phyloP scores from a whole-genome alignment of 768 basidiomycete genomes.

The Termitomyces sp. region DNA sequence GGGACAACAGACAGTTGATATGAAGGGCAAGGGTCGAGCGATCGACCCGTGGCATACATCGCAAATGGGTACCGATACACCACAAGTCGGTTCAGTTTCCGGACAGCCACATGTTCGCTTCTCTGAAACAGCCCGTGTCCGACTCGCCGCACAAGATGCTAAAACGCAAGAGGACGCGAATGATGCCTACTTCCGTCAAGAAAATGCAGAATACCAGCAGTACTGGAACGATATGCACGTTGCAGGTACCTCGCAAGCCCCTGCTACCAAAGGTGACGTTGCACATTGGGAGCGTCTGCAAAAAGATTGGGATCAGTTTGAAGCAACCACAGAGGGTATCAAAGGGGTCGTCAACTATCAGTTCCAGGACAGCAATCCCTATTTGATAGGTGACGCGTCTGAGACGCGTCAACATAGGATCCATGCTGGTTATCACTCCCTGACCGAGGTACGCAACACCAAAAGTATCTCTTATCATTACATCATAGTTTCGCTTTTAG shows the following conservation, averaged over 20 bases:
- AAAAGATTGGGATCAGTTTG: slow-evolving; percentile 75
- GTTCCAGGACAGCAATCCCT: slow-evolving; percentile 78
- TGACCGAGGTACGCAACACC: slow-evolving; percentile 34
- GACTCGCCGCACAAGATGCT: background rate
- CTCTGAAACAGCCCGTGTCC: slow-evolving; percentile 3
- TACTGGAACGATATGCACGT: slow-evolving; percentile 35
- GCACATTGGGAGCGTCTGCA: slow-evolving; percentile 64
- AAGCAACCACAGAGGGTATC: slow-evolving; percentile 66
- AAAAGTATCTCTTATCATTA: slow-evolving; percentile 1
- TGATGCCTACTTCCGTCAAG: slow-evolving; percentile 66
- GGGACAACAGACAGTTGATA: slow-evolving; percentile 29
- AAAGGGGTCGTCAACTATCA: slow-evolving; percentile 51
- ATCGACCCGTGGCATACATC: slow-evolving; percentile 17
- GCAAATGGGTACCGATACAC: slow-evolving; percentile 2
- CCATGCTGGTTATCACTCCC: slow-evolving; percentile 28
- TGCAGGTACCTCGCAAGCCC: slow-evolving; percentile 9
- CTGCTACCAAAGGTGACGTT: slow-evolving; percentile 20
- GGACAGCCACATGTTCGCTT: slow-evolving; percentile 2
- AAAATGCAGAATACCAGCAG: slow-evolving; percentile 61
- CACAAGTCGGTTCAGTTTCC: slow-evolving; percentile 8
- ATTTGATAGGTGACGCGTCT: slow-evolving; percentile 56
- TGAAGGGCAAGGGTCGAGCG: slow-evolving; percentile 69
- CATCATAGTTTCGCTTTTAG: slow-evolving; percentile 33
- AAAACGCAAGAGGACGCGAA: slow-evolving; percentile 33
- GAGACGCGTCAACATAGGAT: slow-evolving; percentile 42